Base-by-base conservation (phyloP, 1,284 basidiomycete genomes). In the Mycena sp. region DNA sequence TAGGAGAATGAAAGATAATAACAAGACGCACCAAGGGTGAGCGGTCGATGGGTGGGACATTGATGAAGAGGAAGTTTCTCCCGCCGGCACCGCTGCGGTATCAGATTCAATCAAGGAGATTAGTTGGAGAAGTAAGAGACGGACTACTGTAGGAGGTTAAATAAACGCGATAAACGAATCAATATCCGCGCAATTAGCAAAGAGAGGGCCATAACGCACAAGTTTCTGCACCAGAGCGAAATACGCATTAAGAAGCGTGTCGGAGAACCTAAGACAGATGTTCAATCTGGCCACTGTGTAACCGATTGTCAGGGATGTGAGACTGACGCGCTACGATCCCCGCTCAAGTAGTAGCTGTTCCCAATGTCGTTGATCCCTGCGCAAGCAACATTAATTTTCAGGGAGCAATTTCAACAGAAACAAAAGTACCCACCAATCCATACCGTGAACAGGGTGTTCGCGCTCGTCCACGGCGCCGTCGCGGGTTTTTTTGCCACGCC, bases 361-460 rank as follows among this genome's bases (percentile, higher is more conserved):
- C 85, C 85, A 55, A 88, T 83, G 70, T 87, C 87, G 67, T 88
- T 88, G 64, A 87, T 84, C 0, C 63, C 62, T 64, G 21, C 26
- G 16, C 21, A 19, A 9, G 17, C 9, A 38, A 16, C 19, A 1
- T 11, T 30, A n/a, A 38, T 6, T 35, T 14, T 25, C 6, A 21
- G 38, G n/a, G 28, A 4, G 28, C 19, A 4, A 26, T 21, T 25
- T 21, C 3, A 37, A 1, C n/a, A 16, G 14, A 32, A 32, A 17
- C 16, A 2, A 5, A 19, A 26, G n/a, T 21, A 35, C 63, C 1
- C 17, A 61, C 87, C 87, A 58, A 88, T 87, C 80, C 81, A 88
- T 38, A 87, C 77, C 2, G 84, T 85, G 74, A 88, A 87, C 53
- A 88, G 68, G 30, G 86, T 64, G 65, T 86, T 83, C 4, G 64